phyloP scores from a whole-genome alignment of 768 basidiomycete genomes.

The Crassisporium funariophilum region DNA sequence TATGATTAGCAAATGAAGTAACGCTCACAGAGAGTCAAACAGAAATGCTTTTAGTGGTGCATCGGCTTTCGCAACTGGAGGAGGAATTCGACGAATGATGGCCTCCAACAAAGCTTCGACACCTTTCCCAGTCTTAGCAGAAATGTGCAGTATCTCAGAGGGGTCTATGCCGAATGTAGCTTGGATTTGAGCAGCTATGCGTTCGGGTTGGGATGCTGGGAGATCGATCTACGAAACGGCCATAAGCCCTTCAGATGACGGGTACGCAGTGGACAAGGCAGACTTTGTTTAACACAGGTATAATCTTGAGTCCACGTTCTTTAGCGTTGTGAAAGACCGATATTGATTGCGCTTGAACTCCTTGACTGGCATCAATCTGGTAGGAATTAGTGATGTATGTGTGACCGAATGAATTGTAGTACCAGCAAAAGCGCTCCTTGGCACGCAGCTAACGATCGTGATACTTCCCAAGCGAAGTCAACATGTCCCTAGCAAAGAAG shows the following conservation, averaged over 20 bases:
- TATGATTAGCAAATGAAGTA: slow-evolving; percentile 3
- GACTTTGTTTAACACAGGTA: slow-evolving; percentile 94
- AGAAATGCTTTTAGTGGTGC: slow-evolving; percentile 79
- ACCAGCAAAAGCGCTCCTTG: slow-evolving; percentile 83
- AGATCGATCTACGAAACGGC: slow-evolving; percentile 99
- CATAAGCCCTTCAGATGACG: slow-evolving; percentile 9
- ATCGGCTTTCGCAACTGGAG: slow-evolving; percentile 59
- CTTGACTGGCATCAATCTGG: slow-evolving; percentile 95
- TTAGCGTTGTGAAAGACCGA: slow-evolving; percentile 90
- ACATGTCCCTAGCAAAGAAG: slow-evolving; percentile 75
- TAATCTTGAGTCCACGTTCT: slow-evolving; percentile 78
- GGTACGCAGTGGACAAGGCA: neutral
- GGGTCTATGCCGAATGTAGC: slow-evolving; percentile 82
- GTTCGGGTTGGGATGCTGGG: slow-evolving; percentile 82
- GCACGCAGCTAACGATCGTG: slow-evolving; percentile 88
- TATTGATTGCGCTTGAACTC: slow-evolving; percentile 96
- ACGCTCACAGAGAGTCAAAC: slow-evolving; percentile 86
- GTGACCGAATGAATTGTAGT: slow-evolving; percentile 12
- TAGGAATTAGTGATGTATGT: slow-evolving; percentile 1
- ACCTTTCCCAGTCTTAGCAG: slow-evolving; percentile 91
- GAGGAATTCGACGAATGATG: slow-evolving; percentile 82
- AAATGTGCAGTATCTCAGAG: slow-evolving; percentile 73
- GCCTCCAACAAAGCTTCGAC: slow-evolving; percentile 77
- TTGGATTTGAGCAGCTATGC: slow-evolving; percentile 79
- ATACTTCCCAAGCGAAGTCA: slow-evolving; percentile 97